These are phyloP conservation scores for Ambrosia hybrid DNA, from an alignment of 140 eudicot species.

Conservation along the genomic window DNA sequence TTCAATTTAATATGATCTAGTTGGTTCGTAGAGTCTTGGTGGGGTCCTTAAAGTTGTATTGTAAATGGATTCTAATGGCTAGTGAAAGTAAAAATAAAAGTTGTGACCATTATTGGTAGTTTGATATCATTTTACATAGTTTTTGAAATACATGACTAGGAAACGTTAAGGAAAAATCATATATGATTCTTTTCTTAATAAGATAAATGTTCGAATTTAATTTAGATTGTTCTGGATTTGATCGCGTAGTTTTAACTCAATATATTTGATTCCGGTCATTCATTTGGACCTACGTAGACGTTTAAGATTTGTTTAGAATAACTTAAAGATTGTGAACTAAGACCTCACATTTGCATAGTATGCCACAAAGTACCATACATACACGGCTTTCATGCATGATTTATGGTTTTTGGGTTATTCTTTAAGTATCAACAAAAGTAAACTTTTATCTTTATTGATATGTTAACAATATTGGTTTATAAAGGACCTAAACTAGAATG, in stretches of 20 bases:
- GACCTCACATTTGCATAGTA: background rate
- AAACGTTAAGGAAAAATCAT: background rate
- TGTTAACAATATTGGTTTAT: background rate
- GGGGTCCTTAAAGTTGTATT: too few relatives aligned
- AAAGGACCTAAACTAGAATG: constrained; percentile 23
- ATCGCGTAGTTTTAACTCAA: too few relatives aligned
- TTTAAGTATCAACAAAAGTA: background rate
- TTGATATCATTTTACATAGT: background rate
- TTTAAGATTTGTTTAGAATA: too few relatives aligned
- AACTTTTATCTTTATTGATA: background rate
- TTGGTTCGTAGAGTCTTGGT: too few relatives aligned
- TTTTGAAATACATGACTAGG: background rate
- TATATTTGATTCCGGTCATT: background rate
- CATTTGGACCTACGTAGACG: background rate
- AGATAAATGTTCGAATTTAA: background rate
- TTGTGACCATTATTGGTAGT: background rate
- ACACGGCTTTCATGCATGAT: constrained; percentile 1
- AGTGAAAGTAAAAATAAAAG: too few relatives aligned
- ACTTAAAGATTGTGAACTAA: background rate
- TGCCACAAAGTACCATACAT: background rate
- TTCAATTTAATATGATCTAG: too few relatives aligned
- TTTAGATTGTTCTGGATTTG: background rate
- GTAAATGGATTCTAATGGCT: too few relatives aligned
- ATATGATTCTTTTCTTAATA: background rate
- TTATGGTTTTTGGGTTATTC: background rate